phyloP scores from a whole-genome alignment of 2,329 filamentous ascomycete genomes.

The Fulvia fulva region DNA sequence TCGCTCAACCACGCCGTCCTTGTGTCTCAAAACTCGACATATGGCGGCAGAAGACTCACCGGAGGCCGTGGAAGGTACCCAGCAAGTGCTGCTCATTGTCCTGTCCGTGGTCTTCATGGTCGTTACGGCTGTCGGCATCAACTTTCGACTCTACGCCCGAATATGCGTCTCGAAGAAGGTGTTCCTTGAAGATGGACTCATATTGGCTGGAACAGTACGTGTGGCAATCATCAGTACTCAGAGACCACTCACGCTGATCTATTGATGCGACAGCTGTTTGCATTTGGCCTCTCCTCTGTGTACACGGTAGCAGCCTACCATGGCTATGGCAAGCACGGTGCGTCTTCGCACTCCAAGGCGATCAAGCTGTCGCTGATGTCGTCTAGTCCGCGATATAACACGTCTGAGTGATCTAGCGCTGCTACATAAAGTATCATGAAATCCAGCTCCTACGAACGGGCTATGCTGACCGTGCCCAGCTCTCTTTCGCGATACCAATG shows the following conservation, averaged over 20 bases:
- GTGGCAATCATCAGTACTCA: neutral
- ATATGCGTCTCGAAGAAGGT: constrained; percentile 9
- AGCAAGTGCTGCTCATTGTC: constrained; percentile 14
- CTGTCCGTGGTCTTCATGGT: constrained; percentile 12
- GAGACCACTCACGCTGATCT: neutral
- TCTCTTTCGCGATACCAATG: constrained; percentile 9
- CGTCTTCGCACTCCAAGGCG: neutral
- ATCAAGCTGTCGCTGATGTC: neutral
- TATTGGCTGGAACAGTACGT: constrained; percentile 12
- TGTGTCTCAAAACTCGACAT: too few relatives aligned
- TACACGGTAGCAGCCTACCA: constrained; percentile 10
- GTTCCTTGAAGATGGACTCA: constrained; percentile 17
- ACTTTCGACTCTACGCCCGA: constrained; percentile 13
- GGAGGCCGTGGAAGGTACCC: constrained; percentile 2
- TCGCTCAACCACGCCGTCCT: too few relatives aligned
- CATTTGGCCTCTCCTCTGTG: constrained; percentile 10
- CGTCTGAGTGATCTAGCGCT: neutral
- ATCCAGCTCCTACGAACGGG: neutral
- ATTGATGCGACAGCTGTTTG: neutral
- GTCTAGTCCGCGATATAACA: too few relatives aligned
- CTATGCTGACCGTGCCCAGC: neutral
- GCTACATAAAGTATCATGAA: neutral
- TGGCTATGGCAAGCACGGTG: constrained; percentile 14
- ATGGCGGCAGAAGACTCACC: neutral
- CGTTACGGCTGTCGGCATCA: constrained; percentile 7